phyloP scores from a whole-genome alignment of 495 filamentous ascomycete species.

The Penicillium taxi region DNA sequence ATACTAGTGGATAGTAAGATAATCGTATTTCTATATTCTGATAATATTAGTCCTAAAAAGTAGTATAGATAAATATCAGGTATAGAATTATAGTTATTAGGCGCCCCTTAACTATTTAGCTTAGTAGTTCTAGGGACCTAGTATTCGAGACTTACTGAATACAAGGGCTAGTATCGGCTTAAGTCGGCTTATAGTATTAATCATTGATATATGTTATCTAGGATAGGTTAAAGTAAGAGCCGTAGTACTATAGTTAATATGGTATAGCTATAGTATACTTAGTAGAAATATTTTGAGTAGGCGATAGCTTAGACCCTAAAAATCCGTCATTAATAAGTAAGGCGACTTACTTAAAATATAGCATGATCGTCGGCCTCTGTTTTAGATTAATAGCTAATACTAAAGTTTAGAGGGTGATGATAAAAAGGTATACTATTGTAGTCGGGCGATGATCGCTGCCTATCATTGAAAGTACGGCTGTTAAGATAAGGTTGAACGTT shows the following conservation, averaged over 20 bases:
- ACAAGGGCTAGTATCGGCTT: background rate
- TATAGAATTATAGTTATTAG: background rate
- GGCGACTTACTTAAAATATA: no score
- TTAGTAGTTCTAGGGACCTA: background rate
- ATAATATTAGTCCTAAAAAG: background rate
- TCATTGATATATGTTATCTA: background rate
- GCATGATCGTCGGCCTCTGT: no score
- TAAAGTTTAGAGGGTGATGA: background rate
- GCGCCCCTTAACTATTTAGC: background rate
- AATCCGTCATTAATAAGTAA: background rate
- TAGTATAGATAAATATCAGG: background rate
- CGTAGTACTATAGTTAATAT: conserved; percentile 1
- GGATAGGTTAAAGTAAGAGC: background rate
- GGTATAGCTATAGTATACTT: background rate
- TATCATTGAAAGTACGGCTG: background rate
- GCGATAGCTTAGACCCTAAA: conserved; percentile 1
- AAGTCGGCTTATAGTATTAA: background rate
- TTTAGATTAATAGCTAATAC: background rate
- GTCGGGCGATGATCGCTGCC: conserved; percentile 1
- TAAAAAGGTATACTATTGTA: background rate
- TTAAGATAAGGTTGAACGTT: background rate
- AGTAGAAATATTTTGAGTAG: background rate
- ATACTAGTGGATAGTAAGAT: no score
- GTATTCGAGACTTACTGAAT: background rate
- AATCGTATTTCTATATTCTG: conserved; percentile 1